These are phyloP conservation scores for Prunella vulgaris DNA, from an alignment of 257 asterid genomes.

Conservation along the genomic window DNA sequence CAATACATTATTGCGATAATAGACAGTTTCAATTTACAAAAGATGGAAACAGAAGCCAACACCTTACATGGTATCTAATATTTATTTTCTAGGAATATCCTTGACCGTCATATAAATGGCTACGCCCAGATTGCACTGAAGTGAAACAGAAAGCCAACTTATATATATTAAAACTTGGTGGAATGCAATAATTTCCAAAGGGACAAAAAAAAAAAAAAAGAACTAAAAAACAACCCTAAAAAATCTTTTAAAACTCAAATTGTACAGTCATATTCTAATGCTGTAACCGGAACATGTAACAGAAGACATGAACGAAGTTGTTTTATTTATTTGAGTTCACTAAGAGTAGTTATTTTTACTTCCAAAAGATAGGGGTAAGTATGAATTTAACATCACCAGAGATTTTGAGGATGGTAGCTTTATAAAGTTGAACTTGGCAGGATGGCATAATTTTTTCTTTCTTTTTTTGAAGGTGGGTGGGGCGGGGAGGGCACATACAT, in stretches of 20 bases:
- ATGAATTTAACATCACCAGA: background rate
- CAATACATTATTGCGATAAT: too few species aligned
- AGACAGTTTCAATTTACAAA: too few species aligned
- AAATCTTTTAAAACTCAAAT: background rate
- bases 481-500: background rate
- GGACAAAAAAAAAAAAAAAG: too few species aligned
- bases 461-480: background rate
- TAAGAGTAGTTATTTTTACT: background rate
- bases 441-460: background rate
- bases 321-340: background rate
- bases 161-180: background rate
- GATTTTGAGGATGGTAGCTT: background rate
- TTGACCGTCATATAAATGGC: background rate
- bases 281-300: background rate
- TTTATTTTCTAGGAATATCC: background rate
- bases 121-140: background rate
- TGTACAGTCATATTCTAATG: background rate
- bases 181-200: background rate
- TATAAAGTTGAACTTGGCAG: background rate
- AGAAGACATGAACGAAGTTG: background rate
- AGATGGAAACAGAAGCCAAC: too few species aligned
- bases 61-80: too few species aligned
- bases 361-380: background rate
- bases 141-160: background rate
- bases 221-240: too few species aligned